These are phyloP conservation scores for Pterocarpus santalinus DNA, from an alignment of 306 rosid species.

Conservation along the genomic window DNA sequence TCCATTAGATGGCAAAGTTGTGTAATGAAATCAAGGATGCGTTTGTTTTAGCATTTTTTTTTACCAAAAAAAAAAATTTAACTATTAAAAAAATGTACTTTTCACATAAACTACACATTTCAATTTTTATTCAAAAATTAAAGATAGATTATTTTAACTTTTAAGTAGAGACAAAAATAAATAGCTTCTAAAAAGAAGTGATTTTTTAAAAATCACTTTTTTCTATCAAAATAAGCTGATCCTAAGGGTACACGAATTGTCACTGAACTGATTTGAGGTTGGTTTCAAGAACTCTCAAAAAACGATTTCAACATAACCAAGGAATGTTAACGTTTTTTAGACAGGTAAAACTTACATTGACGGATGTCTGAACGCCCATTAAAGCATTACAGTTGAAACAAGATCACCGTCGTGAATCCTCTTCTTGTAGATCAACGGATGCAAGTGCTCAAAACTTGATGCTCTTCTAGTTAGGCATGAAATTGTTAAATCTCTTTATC, in stretches of 20 bases:
- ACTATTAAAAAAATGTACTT: too few relatives aligned
- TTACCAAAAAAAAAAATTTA: too few relatives aligned
- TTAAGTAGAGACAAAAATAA: too few relatives aligned
- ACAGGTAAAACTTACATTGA: constrained; percentile 23
- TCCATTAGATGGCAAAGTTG: constrained; percentile 29
- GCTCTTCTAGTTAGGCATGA: constrained; percentile 49
- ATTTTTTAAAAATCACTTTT: too few relatives aligned
- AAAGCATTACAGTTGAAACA: constrained; percentile 32
- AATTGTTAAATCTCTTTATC: constrained; percentile 47
- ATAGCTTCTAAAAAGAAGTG: too few relatives aligned
- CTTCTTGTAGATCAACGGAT: constrained; percentile 34
- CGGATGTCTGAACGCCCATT: constrained; percentile 31
- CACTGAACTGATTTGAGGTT: constrained; percentile 15
- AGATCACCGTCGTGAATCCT: constrained; percentile 35
- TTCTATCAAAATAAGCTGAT: too few relatives aligned
- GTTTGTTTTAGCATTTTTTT: too few relatives aligned
- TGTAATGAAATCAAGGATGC: constrained; percentile 1
- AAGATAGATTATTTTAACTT: too few relatives aligned
- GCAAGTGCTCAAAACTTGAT: constrained; percentile 48
- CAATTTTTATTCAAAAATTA: too few relatives aligned
- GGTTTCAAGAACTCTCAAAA: background rate
- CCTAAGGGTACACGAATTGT: constrained; percentile 22
- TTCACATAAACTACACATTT: too few relatives aligned
- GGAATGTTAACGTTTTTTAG: constrained; percentile 5
- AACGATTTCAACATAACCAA: constrained; percentile 30